Conservation (phyloP, 164 flowering plant species). For the Dillenia suffruticosa region DNA sequence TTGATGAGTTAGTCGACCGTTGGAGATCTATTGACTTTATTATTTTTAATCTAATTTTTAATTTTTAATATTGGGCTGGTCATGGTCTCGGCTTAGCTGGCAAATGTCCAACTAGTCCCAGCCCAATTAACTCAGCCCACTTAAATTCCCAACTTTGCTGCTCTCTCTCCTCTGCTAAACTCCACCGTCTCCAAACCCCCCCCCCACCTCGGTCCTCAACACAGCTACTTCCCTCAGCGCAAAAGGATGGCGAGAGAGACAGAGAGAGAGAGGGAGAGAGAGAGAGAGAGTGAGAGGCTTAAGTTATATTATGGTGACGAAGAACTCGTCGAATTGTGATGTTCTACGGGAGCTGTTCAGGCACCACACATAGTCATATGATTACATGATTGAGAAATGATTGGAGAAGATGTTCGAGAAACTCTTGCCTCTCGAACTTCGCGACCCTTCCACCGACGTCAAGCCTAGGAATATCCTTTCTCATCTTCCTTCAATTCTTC, state of each 20-base stretch:
- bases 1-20: too few relatives aligned
- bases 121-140: too few relatives aligned
- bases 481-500: not conserved
- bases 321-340: slow-evolving; percentile 16
- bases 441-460: slow-evolving; percentile 26
- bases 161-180: not conserved
- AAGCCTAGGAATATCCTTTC: slow-evolving; percentile 81
- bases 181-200: not conserved
- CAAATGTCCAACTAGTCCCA: too few relatives aligned
- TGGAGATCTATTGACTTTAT: too few relatives aligned
- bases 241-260: slow-evolving; percentile 5
- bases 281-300: slow-evolving; percentile 1
- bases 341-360: slow-evolving; percentile 49
- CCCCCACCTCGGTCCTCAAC: not conserved
- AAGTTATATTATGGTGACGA: not conserved
- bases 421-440: slow-evolving; percentile 47
- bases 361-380: slow-evolving; percentile 80
- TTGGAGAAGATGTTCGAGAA: slow-evolving; percentile 34
- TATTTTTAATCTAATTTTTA: too few relatives aligned
- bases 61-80: too few relatives aligned
- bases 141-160: too few relatives aligned
- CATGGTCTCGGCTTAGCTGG: too few relatives aligned
- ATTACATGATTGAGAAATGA: slow-evolving; percentile 53
- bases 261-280: slow-evolving; percentile 2
- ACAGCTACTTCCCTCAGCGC: not conserved